Conservation (phyloP, 208 protist genomes). For the Porcisia deanei region DNA sequence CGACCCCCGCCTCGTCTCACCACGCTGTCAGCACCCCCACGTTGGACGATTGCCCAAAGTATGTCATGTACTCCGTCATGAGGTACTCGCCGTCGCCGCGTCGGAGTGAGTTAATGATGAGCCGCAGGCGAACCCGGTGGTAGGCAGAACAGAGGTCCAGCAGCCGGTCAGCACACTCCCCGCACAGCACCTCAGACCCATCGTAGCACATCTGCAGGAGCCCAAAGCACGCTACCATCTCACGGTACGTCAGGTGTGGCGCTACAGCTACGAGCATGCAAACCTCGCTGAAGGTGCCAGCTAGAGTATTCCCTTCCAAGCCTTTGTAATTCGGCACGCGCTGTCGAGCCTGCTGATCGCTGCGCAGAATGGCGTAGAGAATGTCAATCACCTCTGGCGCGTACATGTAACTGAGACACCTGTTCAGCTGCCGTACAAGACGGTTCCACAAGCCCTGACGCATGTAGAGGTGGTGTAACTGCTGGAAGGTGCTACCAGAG, state of each 20-base stretch:
- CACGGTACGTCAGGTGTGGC: constrained; percentile 40
- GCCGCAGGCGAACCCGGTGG: constrained; percentile 85
- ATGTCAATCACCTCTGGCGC: constrained; percentile 48
- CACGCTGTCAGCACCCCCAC: constrained; percentile 28
- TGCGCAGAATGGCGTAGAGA: constrained; percentile 55
- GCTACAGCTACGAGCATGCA: constrained; percentile 54
- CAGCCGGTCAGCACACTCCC: constrained; percentile 42
- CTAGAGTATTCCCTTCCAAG: constrained; percentile 32
- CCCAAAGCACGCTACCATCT: constrained; percentile 58
- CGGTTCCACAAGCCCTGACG: constrained; percentile 54
- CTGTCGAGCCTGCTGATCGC: constrained; percentile 27
- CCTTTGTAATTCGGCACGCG: constrained; percentile 32
- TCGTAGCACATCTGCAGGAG: constrained; percentile 57
- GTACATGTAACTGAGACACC: constrained; percentile 65
- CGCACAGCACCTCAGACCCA: constrained; percentile 40
- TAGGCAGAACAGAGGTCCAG: constrained; percentile 84
- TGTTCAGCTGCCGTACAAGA: constrained; percentile 55
- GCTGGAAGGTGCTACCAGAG: constrained; percentile 38
- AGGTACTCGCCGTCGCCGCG: constrained; percentile 41
- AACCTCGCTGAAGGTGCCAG: constrained; percentile 64
- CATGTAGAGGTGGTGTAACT: constrained; percentile 47
- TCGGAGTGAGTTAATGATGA: constrained; percentile 52
- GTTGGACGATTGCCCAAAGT: constrained; percentile 66
- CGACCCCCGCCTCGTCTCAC: neutral
- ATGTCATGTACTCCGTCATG: constrained; percentile 51